Evolutionary conservation across 2,329 filamentous ascomycete species (phyloP), one percentile per base, ranked within the genome.

Genomic region (Sarocladium strictum): DNA sequence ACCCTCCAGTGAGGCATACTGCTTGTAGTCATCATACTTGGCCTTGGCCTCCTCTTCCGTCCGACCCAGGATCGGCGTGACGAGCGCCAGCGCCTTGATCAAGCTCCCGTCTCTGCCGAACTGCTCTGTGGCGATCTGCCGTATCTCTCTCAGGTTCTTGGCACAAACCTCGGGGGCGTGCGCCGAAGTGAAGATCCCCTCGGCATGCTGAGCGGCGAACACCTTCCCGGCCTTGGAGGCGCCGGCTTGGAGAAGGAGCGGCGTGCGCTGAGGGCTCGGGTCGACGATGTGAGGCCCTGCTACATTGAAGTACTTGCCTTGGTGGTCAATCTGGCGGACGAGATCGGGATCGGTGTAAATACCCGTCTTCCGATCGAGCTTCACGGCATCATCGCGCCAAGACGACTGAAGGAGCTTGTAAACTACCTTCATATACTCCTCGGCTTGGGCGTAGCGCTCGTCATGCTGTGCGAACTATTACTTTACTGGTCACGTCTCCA

Each of bases 151-250:
- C 17, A 89, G 80, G 32, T 76, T 83, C 62, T 79, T 81, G 2
- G 78, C 77, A 26, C 85, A 81, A 0, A 85, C 79, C 1, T 73
- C 71, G 0, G 86, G 83, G 1, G 79, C 79, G 63, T 88, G 85
- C 0, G 83, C 83, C 0, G 81, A 84, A 1, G 87, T 78, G 60
- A 89, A 89, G 52, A 89, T 85, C 2, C 79, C 85, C 62, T 90
- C 86, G 0, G 86, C 86, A 63, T 89, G 84, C 59, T 84, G 80
- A 0, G 85, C 83, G 0, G 84, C 85, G 60, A 90, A 89, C 0
- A 70, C 67, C 65, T 85, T 87, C 2, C 85, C 86, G 0, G 84
- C 77, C 51, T 76, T 79, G 0, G 82, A 86, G 0, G 85, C 86
- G 0, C 86, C 86, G 0, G 86, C 86, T 65, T 90, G 86, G 3